phyloP scores from a whole-genome alignment of 805 yeast genomes.

The Barnettozyma pratensis region DNA sequence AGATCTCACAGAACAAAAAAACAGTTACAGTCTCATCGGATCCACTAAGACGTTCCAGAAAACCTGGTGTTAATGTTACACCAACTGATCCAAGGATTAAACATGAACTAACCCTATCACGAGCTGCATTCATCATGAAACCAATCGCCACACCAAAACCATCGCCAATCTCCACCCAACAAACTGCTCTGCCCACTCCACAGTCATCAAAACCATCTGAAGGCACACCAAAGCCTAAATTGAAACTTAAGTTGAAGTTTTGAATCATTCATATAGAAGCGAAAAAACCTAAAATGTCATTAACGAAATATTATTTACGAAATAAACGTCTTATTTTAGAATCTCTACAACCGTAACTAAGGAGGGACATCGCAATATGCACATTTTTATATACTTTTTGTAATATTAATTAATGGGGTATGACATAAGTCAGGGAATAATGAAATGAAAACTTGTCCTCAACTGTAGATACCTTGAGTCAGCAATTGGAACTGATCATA shows the following conservation, averaged over 20 bases:
- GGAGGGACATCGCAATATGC: no score
- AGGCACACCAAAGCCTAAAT: slow-evolving; percentile 7
- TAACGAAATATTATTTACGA: no score
- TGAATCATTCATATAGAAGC: neutral
- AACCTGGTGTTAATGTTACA: neutral
- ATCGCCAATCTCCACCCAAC: neutral
- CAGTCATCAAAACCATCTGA: neutral
- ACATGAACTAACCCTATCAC: neutral
- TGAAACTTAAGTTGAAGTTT: slow-evolving; percentile 15
- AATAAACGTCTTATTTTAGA: neutral
- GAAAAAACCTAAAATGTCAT: no score
- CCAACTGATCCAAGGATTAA: neutral
- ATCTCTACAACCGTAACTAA: neutral
- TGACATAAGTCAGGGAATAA: no score
- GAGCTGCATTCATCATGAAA: neutral
- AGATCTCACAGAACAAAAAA: slow-evolving; percentile 31
- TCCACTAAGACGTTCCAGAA: slow-evolving; percentile 29
- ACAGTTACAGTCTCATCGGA: slow-evolving; percentile 36
- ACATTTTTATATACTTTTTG: no score
- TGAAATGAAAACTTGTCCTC: slow-evolving; percentile 4
- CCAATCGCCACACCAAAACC: neutral
- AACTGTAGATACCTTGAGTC: slow-evolving; percentile 91
- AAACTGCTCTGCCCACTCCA: neutral
- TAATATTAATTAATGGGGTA: no score
- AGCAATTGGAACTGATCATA: slow-evolving; percentile 93